Evolutionary conservation across 768 basidiomycete genomes (phyloP).

Genomic region (Dictyophora rubrovolvata): DNA sequence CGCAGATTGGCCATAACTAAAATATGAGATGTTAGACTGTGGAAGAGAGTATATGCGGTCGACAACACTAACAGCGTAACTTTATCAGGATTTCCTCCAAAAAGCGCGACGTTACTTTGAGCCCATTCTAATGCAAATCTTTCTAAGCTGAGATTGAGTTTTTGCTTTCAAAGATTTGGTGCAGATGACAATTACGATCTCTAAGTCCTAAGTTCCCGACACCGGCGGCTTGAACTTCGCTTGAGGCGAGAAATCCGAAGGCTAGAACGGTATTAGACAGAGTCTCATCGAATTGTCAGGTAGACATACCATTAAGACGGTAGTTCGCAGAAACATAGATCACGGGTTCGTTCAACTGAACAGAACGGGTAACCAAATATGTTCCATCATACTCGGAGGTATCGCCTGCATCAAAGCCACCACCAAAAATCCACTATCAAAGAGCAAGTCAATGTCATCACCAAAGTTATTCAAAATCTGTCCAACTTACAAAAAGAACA

Average conservation of each 20-base stretch:
- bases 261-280: slow-evolving; percentile 9
- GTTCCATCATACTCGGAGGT: slow-evolving; percentile 14
- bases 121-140: slow-evolving; percentile 27
- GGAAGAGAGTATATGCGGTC: background rate
- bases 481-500: slow-evolving; percentile 35
- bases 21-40: background rate
- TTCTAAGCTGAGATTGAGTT: background rate
- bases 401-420: slow-evolving; percentile 25
- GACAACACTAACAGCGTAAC: slow-evolving; percentile 2
- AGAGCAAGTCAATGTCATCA: background rate
- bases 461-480: background rate
- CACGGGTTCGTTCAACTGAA: slow-evolving; percentile 23
- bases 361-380: slow-evolving; percentile 22
- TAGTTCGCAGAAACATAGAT: slow-evolving; percentile 34
- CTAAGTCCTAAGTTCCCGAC: slow-evolving; percentile 12
- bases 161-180: background rate
- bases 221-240: slow-evolving; percentile 8
- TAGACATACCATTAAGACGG: slow-evolving; percentile 24
- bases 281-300: background rate
- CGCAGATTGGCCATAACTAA: slow-evolving; percentile 17
- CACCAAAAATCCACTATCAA: slow-evolving; percentile 26
- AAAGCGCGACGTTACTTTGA: slow-evolving; percentile 23
- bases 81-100: slow-evolving; percentile 25
- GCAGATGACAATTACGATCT: slow-evolving; percentile 10
- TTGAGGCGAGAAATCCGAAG: slow-evolving; percentile 12